Evolutionary conservation across 768 basidiomycete genomes (phyloP).

Genomic region (Guyanaporus albipodus): DNA sequence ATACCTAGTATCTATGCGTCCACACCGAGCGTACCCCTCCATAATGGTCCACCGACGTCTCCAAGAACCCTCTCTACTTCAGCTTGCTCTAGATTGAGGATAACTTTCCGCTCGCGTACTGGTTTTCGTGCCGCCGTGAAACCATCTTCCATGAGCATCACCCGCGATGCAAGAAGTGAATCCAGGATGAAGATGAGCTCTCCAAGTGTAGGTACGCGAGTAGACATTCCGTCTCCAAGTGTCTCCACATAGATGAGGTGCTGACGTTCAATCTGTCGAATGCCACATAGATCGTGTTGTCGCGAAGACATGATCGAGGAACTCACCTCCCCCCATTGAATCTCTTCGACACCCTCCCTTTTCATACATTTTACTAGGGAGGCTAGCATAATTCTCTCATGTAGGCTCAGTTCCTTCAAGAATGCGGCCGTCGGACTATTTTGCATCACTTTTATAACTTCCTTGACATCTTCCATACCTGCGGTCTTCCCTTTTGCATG

Average conservation of each 20-base stretch:
- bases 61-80: conserved; percentile 86
- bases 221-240: conserved; percentile 57
- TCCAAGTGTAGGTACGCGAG: conserved; percentile 50
- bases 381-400: conserved; percentile 85
- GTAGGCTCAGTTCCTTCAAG: conserved; percentile 76
- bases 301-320: neutral
- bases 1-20: conserved; percentile 14
- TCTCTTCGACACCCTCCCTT: conserved; percentile 82
- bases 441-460: conserved; percentile 82
- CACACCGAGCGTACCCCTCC: conserved; percentile 50
- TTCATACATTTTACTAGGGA: conserved; percentile 78
- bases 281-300: neutral
- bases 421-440: conserved; percentile 87
- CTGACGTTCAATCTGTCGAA: conserved; percentile 63
- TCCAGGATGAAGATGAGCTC: conserved; percentile 72
- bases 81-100: conserved; percentile 78
- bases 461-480: conserved; percentile 65
- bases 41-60: conserved; percentile 67
- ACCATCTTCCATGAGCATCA: conserved; percentile 69
- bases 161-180: conserved; percentile 72
- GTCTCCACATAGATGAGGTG: conserved; percentile 66
- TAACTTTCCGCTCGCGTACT: conserved; percentile 62
- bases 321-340: conserved; percentile 77
- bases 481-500: conserved; percentile 50
- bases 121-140: conserved; percentile 49